phyloP scores from a whole-genome alignment of 2,329 filamentous ascomycete species.

The Torrubiella hemipterigena region DNA sequence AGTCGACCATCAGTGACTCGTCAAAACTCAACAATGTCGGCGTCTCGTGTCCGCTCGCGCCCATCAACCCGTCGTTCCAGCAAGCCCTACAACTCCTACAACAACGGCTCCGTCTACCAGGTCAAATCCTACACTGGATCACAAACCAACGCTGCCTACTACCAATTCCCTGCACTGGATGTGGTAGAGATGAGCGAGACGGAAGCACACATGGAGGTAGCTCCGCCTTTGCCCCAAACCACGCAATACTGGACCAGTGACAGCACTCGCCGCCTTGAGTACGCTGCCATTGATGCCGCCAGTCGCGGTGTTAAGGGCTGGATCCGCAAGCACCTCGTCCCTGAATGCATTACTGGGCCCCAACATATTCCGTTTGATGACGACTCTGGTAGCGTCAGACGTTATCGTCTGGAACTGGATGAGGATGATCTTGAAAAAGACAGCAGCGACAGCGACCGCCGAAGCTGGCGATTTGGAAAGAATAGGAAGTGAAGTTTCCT shows the following conservation, averaged over 20 bases:
- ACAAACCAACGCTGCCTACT: slow-evolving; percentile 28
- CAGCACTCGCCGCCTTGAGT: slow-evolving; percentile 48
- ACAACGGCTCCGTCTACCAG: slow-evolving; percentile 21
- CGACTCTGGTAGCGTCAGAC: slow-evolving; percentile 49
- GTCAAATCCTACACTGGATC: slow-evolving; percentile 19
- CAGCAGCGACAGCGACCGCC: no score
- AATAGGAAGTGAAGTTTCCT: no score
- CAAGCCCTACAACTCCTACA: slow-evolving; percentile 19
- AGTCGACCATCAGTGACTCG: slow-evolving; percentile 12
- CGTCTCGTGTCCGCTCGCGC: slow-evolving; percentile 22
- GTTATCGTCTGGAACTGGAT: slow-evolving; percentile 48
- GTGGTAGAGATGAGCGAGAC: slow-evolving; percentile 17
- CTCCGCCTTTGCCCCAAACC: slow-evolving; percentile 39
- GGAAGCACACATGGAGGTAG: slow-evolving; percentile 8
- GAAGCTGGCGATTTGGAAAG: no score
- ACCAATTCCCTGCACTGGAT: slow-evolving; percentile 36
- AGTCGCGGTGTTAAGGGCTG: slow-evolving; percentile 48
- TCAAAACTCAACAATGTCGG: slow-evolving; percentile 8
- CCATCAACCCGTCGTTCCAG: slow-evolving; percentile 28
- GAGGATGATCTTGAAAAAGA: no score
- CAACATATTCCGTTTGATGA: slow-evolving; percentile 46
- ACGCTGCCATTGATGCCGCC: slow-evolving; percentile 54
- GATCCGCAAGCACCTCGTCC: slow-evolving; percentile 43
- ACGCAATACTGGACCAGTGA: slow-evolving; percentile 59
- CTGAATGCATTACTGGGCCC: slow-evolving; percentile 44